Conservation (phyloP, 2,329 filamentous ascomycete genomes). For the Pestalotiopsis fici region DNA sequence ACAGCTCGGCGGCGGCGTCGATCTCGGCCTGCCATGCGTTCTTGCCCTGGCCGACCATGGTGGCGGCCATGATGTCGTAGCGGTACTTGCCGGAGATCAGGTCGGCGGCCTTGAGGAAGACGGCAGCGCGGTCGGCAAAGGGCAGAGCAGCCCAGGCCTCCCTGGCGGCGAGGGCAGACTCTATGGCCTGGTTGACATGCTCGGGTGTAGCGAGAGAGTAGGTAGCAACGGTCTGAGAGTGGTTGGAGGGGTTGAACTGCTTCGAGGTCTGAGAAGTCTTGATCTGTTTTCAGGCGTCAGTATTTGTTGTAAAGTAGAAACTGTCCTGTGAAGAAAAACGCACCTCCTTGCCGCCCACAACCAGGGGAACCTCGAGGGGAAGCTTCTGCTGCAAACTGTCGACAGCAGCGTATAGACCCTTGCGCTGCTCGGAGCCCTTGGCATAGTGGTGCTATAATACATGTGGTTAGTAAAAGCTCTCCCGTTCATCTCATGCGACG, state of each 20-base stretch:
- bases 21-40: slow-evolving; percentile 99
- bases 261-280: slow-evolving; percentile 65
- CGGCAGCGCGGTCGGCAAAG: slow-evolving; percentile 85
- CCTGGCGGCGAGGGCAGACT: slow-evolving; percentile 83
- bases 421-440: slow-evolving; percentile 79
- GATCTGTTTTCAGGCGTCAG: slow-evolving; percentile 46
- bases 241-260: slow-evolving; percentile 83
- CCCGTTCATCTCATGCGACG: too few species aligned
- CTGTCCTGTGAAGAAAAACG: background rate
- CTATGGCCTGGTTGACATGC: slow-evolving; percentile 79
- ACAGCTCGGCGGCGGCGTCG: slow-evolving; percentile 87
- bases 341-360: slow-evolving; percentile 78
- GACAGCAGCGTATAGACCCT: slow-evolving; percentile 74
- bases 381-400: slow-evolving; percentile 67
- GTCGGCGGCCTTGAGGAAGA: slow-evolving; percentile 96
- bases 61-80: slow-evolving; percentile 94
- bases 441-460: slow-evolving; percentile 82
- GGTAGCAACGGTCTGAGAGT: slow-evolving; percentile 73
- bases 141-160: slow-evolving; percentile 82
- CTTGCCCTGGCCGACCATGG: slow-evolving; percentile 96
- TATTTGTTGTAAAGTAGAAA: background rate
- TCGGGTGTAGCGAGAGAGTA: slow-evolving; percentile 80
- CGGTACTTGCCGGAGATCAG: slow-evolving; percentile 89
- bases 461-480: background rate
- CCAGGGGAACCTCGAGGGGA: slow-evolving; percentile 77